Conservation (phyloP, 495 filamentous ascomycete species). For the Penicillium steckii region DNA sequence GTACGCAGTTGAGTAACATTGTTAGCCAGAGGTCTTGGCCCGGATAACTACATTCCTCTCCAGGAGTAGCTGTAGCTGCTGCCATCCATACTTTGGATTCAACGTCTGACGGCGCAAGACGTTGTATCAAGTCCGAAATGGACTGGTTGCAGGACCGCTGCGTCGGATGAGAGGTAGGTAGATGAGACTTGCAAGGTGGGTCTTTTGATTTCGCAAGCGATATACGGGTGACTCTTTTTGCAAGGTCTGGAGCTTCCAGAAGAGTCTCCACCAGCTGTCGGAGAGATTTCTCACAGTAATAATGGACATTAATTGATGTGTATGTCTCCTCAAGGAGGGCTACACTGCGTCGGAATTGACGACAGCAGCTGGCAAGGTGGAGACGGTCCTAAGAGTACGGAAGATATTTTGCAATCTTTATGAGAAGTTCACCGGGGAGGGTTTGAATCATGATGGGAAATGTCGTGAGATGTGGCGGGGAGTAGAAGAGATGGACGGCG, state of each 20-base stretch:
- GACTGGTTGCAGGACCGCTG: not conserved
- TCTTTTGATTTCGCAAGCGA: not conserved
- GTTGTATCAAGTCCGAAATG: not conserved
- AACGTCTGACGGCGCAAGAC: not conserved
- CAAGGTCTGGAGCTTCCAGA: not conserved
- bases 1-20: not conserved
- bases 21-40: not conserved
- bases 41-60: not conserved
- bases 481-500: not conserved
- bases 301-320: not conserved
- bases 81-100: not conserved
- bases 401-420: not conserved
- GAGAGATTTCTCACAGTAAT: not conserved
- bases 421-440: not conserved
- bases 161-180: not conserved
- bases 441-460: not conserved
- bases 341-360: not conserved
- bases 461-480: not conserved
- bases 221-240: not conserved
- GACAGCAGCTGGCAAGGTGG: not conserved
- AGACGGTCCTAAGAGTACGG: not conserved
- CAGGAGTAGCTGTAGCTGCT: not conserved
- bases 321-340: not conserved
- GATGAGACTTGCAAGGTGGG: not conserved
- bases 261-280: not conserved